A percentile compares a stretch with the other conserved stretches of the same genome.
Conservation (phyloP, 164 flowering plant genomes). For the Sextonia rubra region DNA sequence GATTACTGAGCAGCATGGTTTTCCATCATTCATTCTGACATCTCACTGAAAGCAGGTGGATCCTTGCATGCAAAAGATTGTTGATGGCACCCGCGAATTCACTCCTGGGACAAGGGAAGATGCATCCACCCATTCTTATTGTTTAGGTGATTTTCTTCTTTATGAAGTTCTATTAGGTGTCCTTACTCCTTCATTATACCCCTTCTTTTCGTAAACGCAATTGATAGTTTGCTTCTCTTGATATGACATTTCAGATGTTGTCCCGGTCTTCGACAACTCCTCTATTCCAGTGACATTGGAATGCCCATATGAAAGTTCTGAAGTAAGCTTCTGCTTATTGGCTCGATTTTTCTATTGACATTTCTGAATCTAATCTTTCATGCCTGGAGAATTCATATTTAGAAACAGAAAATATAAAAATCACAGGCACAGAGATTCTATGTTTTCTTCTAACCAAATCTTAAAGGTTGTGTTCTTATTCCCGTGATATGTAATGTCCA, state of each 20-base stretch:
- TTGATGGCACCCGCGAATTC: conserved; percentile 2
- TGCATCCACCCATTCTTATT: conserved; percentile 1
- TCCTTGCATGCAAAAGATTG: background rate
- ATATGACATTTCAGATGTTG: conserved; percentile 13
- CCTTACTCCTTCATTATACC: background rate
- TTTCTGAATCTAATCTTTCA: background rate
- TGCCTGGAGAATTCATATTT: background rate
- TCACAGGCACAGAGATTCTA: background rate
- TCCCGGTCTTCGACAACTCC: conserved; percentile 11
- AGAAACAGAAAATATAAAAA: no score
- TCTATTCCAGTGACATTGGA: conserved; percentile 8
- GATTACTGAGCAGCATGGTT: background rate
- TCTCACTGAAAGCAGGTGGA: conserved; percentile 3
- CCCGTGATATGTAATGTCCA: background rate
- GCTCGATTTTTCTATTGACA: background rate
- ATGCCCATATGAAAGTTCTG: conserved; percentile 9
- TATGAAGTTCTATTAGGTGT: background rate
- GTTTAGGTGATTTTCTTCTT: conserved; percentile 8
- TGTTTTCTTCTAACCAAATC: background rate
- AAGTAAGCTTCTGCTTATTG: conserved; percentile 2
- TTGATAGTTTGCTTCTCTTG: background rate
- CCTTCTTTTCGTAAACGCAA: background rate
- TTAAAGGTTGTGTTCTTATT: background rate
- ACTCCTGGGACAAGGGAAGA: conserved; percentile 2
- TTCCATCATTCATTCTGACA: background rate